Conservation (phyloP, 768 basidiomycete genomes). For the Naematelia encephala region DNA sequence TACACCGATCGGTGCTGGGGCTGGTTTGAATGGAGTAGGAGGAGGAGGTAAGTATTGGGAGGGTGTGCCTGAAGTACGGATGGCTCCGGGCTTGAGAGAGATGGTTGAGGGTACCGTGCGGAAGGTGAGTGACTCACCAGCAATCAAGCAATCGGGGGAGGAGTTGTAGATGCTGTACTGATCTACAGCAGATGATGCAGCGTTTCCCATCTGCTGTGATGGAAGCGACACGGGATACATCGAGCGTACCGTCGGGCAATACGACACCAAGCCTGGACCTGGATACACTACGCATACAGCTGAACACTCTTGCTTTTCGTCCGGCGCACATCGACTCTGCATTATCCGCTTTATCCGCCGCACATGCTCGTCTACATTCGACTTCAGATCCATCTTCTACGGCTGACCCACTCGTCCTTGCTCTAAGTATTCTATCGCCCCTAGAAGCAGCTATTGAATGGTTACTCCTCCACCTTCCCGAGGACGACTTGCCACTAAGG, state of each 20-base stretch:
- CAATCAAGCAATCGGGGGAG: background rate
- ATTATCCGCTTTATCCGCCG: slow-evolving; percentile 53
- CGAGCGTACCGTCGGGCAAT: slow-evolving; percentile 24
- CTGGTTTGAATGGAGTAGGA: slow-evolving; percentile 13
- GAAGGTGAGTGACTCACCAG: slow-evolving; percentile 61
- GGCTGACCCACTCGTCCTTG: slow-evolving; percentile 57
- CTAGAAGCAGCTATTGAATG: slow-evolving; percentile 80
- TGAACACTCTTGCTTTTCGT: slow-evolving; percentile 66
- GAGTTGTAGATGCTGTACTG: slow-evolving; percentile 1
- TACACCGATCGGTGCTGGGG: slow-evolving; percentile 10
- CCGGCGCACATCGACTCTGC: slow-evolving; percentile 56
- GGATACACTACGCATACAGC: slow-evolving; percentile 57
- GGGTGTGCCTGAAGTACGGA: slow-evolving; percentile 66
- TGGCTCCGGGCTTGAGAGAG: slow-evolving; percentile 72
- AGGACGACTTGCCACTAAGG: slow-evolving; percentile 72
- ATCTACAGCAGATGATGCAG: slow-evolving; percentile 46
- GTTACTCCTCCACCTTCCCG: slow-evolving; percentile 74
- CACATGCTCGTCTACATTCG: slow-evolving; percentile 38
- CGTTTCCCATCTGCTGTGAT: slow-evolving; percentile 50
- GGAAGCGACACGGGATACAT: slow-evolving; percentile 45
- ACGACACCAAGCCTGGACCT: slow-evolving; percentile 51
- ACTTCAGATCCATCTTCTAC: slow-evolving; percentile 58
- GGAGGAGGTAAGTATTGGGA: slow-evolving; percentile 44
- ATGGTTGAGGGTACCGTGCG: slow-evolving; percentile 76
- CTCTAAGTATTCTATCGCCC: slow-evolving; percentile 58